Base-by-base conservation (phyloP, 441 rosid species). In the Theobroma grandiflorum region DNA sequence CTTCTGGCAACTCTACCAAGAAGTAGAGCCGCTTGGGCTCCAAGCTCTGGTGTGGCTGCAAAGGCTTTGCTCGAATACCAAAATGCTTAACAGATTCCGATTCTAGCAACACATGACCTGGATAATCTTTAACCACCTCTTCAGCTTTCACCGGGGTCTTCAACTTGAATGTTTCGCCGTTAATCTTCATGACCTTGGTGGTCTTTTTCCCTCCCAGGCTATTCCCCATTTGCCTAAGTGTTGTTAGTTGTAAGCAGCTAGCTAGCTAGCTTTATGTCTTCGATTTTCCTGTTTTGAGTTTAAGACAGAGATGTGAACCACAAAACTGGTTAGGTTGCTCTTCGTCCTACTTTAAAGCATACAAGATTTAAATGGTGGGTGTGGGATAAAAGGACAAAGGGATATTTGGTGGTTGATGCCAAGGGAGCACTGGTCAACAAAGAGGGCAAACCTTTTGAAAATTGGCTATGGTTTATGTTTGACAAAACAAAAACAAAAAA, bases 101-200 rank as follows among this genome's bases (percentile, higher is more conserved):
- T 62, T 97, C 99, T 40, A 97, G 69, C 82, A 97, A 72, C 57
- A 92, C 97, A 38, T 84, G 88, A 0, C 95, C 97, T 0, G 99
- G 98, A 59, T 88, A 80, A 72, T 91, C 92, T 71, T 85, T 87
- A 2, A 91, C 77, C 16, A 91, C 94, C 42, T 90, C 94, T 14
- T 87, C 90, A 37, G 96, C 98, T n/a, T 78, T 88, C 65, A 91
- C 90, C n/a, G 99, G 99, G 0, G 96, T 90, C 89, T 86, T 91
- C 33, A 95, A 66, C 88, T 93, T 95, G 49, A 92, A 52, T 22
- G 97, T 92, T 85, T 97, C 98, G 0, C 99, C 99, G 63, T 74
- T 85, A 66, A 94, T 91, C 82, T 92, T 97, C 98, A 97, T 97
- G 47, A 97, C 85, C 79, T 93, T 97, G 0, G 86, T 87, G 0